Evolutionary conservation across 169 alveolate genomes (phyloP).

Genomic region (Plasmodium gonderi): DNA sequence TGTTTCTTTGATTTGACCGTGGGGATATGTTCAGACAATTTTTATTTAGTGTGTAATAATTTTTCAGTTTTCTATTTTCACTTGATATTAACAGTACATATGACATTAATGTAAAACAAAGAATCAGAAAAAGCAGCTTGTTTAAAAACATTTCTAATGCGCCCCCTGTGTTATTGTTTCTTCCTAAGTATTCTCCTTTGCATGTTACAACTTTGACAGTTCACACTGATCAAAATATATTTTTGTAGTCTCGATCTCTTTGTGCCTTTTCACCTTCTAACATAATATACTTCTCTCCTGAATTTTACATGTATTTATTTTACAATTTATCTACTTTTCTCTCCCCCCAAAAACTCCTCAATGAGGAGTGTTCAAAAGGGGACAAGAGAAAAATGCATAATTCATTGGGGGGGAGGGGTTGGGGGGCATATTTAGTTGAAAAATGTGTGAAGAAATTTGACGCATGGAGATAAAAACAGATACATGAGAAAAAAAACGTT

Average conservation of each 20-base stretch:
- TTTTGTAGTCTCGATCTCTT: neutral
- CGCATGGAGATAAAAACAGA: neutral
- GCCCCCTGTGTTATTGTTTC: neutral
- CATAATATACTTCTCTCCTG: neutral
- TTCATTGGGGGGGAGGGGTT: neutral
- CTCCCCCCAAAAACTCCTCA: no score
- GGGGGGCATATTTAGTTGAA: no score
- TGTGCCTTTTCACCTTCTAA: neutral
- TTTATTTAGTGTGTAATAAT: slow-evolving; percentile 1
- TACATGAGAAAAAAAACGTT: neutral
- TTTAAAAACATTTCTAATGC: slow-evolving; percentile 38
- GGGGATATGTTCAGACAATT: neutral
- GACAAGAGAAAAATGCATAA: neutral
- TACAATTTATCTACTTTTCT: neutral
- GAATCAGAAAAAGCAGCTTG: neutral
- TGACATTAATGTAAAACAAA: slow-evolving; percentile 2
- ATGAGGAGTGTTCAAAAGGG: neutral
- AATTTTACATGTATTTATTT: neutral
- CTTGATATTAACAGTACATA: slow-evolving; percentile 7
- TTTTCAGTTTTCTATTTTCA: slow-evolving; percentile 15
- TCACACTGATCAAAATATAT: no score
- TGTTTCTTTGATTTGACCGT: neutral
- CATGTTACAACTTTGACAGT: no score
- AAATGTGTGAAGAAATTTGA: neutral
- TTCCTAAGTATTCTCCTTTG: neutral